These are phyloP conservation scores for Hansenula anomala DNA, from an alignment of 1,139 yeast genomes.

Conservation along the genomic window DNA sequence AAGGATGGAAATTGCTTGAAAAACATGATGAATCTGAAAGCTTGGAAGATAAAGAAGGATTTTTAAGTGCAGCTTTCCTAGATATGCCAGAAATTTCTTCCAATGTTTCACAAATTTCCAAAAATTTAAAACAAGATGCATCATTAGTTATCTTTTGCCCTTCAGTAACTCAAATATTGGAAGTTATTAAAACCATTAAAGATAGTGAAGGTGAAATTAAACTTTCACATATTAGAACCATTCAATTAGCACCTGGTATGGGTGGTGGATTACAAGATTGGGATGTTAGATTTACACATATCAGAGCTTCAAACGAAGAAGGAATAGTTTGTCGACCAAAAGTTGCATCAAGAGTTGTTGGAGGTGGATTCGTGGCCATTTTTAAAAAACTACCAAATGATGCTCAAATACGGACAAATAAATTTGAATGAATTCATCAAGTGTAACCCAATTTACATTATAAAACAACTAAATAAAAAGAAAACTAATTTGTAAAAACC, in stretches of 20 bases:
- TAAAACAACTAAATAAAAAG: no score
- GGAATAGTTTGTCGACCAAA: constrained; percentile 42
- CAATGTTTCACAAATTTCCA: constrained; percentile 28
- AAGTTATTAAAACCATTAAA: constrained; percentile 28
- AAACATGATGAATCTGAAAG: background rate
- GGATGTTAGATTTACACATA: constrained; percentile 33
- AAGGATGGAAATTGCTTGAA: constrained; percentile 14
- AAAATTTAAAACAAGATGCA: constrained; percentile 32
- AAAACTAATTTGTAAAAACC: background rate
- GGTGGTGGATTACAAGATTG: constrained; percentile 41
- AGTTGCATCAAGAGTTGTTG: constrained; percentile 38
- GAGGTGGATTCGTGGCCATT: constrained; percentile 41
- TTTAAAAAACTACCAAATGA: constrained; percentile 19
- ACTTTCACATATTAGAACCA: constrained; percentile 31
- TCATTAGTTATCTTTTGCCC: constrained; percentile 41
- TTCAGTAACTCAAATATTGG: constrained; percentile 39
- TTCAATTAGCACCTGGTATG: constrained; percentile 39
- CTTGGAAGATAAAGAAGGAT: constrained; percentile 17
- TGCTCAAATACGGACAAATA: no score
- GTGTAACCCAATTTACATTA: no score
- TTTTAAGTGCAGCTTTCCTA: constrained; percentile 36
- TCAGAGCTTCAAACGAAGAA: constrained; percentile 33
- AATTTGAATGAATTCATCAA: no score
- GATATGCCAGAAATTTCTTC: constrained; percentile 39
- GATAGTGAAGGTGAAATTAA: constrained; percentile 22